Evolutionary conservation across 495 filamentous ascomycete genomes (phyloP).

Genomic region (Beverwykella pulmonaria): DNA sequence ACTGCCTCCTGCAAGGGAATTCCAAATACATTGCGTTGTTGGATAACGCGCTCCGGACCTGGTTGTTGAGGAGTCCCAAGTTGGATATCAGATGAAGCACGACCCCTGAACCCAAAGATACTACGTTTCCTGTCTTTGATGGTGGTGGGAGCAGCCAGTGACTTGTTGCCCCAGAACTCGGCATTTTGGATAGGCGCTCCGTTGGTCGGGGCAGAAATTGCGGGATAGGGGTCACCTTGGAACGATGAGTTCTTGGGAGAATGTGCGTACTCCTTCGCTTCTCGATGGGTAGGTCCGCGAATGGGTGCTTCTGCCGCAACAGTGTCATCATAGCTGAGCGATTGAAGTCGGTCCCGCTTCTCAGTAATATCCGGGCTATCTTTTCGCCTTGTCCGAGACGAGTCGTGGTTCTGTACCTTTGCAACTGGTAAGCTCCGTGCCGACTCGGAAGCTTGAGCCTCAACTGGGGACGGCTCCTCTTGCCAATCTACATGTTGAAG

Average conservation of each 20-base stretch:
- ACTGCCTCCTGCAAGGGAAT: conserved; percentile 86
- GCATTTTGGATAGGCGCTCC: conserved; percentile 82
- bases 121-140: conserved; percentile 86
- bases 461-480: conserved; percentile 47
- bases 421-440: conserved; percentile 8
- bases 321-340: conserved; percentile 82
- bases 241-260: conserved; percentile 39
- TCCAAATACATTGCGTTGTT: conserved; percentile 66
- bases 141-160: conserved; percentile 48
- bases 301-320: conserved; percentile 71
- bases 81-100: conserved; percentile 62
- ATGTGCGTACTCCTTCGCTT: conserved; percentile 48
- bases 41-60: conserved; percentile 5
- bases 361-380: conserved; percentile 37
- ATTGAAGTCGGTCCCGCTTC: conserved; percentile 62
- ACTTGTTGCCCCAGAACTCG: conserved; percentile 83
- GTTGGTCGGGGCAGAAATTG: conserved; percentile 86
- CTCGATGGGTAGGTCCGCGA: conserved; percentile 50
- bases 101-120: conserved; percentile 81
- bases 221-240: conserved; percentile 39
- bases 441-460: conserved; percentile 45
- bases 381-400: conserved; percentile 42
- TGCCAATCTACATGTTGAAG: conserved; percentile 85
- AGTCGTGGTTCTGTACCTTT: conserved; percentile 24
- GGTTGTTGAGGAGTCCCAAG: conserved; percentile 16